phyloP scores from a whole-genome alignment of 768 basidiomycete species.

The Melanogaster broomeanus region DNA sequence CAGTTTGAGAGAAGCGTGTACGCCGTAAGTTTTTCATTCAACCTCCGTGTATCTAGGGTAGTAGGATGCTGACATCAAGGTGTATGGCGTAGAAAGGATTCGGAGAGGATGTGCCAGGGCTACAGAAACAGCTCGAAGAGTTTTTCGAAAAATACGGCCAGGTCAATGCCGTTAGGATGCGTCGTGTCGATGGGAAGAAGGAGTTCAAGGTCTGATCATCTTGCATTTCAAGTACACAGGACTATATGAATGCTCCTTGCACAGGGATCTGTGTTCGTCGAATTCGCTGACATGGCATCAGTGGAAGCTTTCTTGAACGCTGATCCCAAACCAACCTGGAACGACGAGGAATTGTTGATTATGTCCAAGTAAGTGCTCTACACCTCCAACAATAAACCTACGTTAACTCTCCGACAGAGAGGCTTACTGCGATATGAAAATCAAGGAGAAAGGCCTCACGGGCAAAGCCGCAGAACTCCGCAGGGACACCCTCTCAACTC shows the following conservation, averaged over 20 bases:
- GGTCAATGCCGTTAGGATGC: slow-evolving; percentile 84
- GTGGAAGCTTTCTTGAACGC: slow-evolving; percentile 77
- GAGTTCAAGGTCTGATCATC: slow-evolving; percentile 74
- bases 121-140: slow-evolving; percentile 74
- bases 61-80: neutral
- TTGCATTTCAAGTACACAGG: neutral
- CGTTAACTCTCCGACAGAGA: slow-evolving; percentile 45
- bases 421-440: slow-evolving; percentile 93
- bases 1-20: slow-evolving; percentile 86
- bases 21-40: slow-evolving; percentile 58
- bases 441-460: slow-evolving; percentile 88
- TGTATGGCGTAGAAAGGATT: slow-evolving; percentile 79
- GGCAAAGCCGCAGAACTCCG: slow-evolving; percentile 67
- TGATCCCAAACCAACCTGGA: slow-evolving; percentile 80
- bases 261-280: slow-evolving; percentile 91
- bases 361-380: slow-evolving; percentile 77
- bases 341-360: slow-evolving; percentile 71
- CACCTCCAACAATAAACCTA: neutral
- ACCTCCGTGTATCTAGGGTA: neutral
- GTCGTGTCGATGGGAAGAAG: slow-evolving; percentile 75
- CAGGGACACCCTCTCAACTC: slow-evolving; percentile 52
- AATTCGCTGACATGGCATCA: slow-evolving; percentile 72
- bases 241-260: neutral
- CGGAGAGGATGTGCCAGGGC: slow-evolving; percentile 58
- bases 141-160: slow-evolving; percentile 80